Evolutionary conservation across 192 early-diverging fungal species (phyloP).

Genomic region (Polychytrium aggregatum): DNA sequence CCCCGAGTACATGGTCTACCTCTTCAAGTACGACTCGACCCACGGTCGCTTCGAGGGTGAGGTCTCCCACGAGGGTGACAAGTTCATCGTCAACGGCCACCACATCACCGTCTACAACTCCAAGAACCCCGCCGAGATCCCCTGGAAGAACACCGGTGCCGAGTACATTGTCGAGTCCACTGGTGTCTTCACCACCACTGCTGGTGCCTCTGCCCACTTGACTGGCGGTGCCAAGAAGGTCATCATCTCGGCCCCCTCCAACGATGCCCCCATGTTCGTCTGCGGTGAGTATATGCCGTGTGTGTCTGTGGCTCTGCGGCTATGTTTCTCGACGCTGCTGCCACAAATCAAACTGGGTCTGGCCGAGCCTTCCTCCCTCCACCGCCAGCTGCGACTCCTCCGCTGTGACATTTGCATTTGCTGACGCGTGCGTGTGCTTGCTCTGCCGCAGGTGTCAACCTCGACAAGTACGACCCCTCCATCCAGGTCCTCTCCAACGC

Average conservation of each 20-base stretch:
- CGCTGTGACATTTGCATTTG: too few species aligned
- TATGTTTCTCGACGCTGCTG: too few species aligned
- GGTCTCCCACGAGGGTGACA: slow-evolving; percentile 68
- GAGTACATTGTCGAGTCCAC: slow-evolving; percentile 97
- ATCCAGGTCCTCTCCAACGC: slow-evolving; percentile 92
- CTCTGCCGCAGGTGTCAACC: slow-evolving; percentile 85
- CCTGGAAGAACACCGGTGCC: slow-evolving; percentile 72
- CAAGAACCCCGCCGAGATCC: slow-evolving; percentile 77
- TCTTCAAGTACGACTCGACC: slow-evolving; percentile 97
- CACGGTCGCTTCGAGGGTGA: slow-evolving; percentile 89
- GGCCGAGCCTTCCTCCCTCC: too few species aligned
- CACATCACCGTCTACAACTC: slow-evolving; percentile 61
- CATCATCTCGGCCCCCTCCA: slow-evolving; percentile 93
- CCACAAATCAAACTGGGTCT: too few species aligned
- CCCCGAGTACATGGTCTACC: slow-evolving; percentile 94
- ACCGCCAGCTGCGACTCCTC: too few species aligned
- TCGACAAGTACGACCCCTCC: slow-evolving; percentile 73
- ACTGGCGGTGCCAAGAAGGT: slow-evolving; percentile 97
- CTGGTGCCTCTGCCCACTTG: slow-evolving; percentile 76
- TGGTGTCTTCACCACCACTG: slow-evolving; percentile 91
- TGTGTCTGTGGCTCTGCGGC: neutral
- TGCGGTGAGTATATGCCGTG: slow-evolving; percentile 21
- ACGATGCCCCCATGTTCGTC: slow-evolving; percentile 97
- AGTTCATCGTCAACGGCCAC: slow-evolving; percentile 82
- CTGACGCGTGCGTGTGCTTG: too few species aligned